Percentiles rank a stretch among this genome's conserved stretches.
phyloP scores from a whole-genome alignment of 2,329 filamentous ascomycete species.

The Meredithiella fracta region DNA sequence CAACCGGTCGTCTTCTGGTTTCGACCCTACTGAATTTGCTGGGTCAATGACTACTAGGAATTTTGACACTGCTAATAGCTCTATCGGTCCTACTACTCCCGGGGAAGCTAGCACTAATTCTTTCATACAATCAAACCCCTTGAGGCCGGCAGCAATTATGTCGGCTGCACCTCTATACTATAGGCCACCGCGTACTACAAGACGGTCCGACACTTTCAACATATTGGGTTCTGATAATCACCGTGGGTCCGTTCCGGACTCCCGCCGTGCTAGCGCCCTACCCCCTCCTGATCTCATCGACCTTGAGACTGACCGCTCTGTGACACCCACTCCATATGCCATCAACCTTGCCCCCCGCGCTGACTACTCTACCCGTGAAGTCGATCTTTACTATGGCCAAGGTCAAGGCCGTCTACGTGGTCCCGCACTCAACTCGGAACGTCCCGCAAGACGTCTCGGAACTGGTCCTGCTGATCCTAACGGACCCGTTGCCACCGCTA shows the following conservation, averaged over 20 bases:
- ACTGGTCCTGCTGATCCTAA: conserved; percentile 93
- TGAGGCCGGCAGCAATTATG: conserved; percentile 29
- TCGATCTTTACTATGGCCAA: conserved; percentile 82
- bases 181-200: conserved; percentile 52
- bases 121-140: conserved; percentile 41
- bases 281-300: conserved; percentile 25
- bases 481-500: conserved; percentile 73
- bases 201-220: conserved; percentile 42
- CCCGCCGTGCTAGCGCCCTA: conserved; percentile 25
- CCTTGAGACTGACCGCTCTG: conserved; percentile 26
- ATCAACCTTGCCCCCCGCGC: conserved; percentile 35
- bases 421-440: conserved; percentile 67
- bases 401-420: conserved; percentile 36
- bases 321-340: conserved; percentile 27
- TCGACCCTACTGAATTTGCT: conserved; percentile 35
- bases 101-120: conserved; percentile 56
- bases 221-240: conserved; percentile 12
- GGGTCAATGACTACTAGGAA: conserved; percentile 27
- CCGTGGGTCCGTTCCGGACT: conserved; percentile 21
- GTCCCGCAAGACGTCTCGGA: conserved; percentile 67
- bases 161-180: conserved; percentile 67
- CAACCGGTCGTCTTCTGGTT: conserved; percentile 37
- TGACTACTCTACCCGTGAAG: conserved; percentile 86
- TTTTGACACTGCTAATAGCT: conserved; percentile 40
- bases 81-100: conserved; percentile 56